Base-by-base conservation (phyloP, 2,329 filamentous ascomycete species). In the Graphilbum ipis-grandicollis region DNA sequence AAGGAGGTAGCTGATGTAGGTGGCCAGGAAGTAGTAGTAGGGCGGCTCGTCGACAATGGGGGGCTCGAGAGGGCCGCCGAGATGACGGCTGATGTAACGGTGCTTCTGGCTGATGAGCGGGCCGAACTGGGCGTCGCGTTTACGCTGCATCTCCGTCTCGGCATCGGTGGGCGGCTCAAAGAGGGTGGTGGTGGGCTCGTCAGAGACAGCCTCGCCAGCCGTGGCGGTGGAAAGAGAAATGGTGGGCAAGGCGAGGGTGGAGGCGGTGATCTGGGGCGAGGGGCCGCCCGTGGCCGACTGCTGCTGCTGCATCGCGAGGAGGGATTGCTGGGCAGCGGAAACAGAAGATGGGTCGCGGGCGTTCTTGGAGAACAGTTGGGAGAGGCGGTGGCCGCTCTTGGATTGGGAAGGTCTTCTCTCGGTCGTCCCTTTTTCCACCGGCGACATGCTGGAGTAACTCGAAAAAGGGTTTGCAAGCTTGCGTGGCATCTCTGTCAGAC, bases 1-100 rank as follows among this genome's bases (percentile, higher is more conserved):
- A 47, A 96, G 77, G 45, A 98, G 70, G 58, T 98, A 98, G 60
- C 85, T 94, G 58, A 98, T 83, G 65, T 98, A 98, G 50, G 90
- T 98, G 26, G 90, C 96, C 48, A 98, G 71, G 50, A 98, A 74
- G 60, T 82, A 94, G 66, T 86, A 96, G 62, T 94, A 96, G 15
- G 88, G 84, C 31, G 90, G 88, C 56, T 94, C 88, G 52, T 98
- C 90, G 54, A 93, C 83, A 41, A 96, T 65, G 5, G 88, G 86
- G 28, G 84, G 72, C 33, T 76, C 75, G 40, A 96, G 79, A 29
- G 78, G 71, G 48, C 75, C 72, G 47, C 86, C 88, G 43, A 79
- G 75, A 54, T 92, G 85, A 56, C 79, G 75, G 65, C 86, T 94
- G 44, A 81, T 77, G 61, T 94, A 93, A 52, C 82, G 71, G 58